These are phyloP conservation scores for Lepraria neglecta DNA, from an alignment of 495 filamentous ascomycete genomes.

Conservation along the genomic window DNA sequence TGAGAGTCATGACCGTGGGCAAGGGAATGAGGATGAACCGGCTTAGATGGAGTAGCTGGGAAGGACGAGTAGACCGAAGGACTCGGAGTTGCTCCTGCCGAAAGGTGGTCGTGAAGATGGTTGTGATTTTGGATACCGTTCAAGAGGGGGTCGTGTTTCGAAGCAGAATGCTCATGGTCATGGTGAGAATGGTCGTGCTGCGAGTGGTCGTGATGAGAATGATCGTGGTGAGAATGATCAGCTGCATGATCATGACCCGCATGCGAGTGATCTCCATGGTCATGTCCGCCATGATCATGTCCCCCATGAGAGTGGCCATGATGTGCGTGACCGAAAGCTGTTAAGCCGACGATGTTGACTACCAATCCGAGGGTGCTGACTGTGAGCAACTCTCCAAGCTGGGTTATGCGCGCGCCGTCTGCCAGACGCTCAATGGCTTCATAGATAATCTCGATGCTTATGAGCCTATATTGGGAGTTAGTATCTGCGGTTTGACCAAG, in stretches of 20 bases:
- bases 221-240: conserved; percentile 31
- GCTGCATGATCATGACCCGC: conserved; percentile 37
- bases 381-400: conserved; percentile 77
- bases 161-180: conserved; percentile 31
- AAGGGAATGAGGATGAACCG: conserved; percentile 24
- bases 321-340: conserved; percentile 71
- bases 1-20: conserved; percentile 24
- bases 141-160: conserved; percentile 24
- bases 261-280: conserved; percentile 62
- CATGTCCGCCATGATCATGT: conserved; percentile 56
- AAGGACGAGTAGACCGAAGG: conserved; percentile 24
- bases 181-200: conserved; percentile 37
- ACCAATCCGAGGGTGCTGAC: conserved; percentile 78
- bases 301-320: conserved; percentile 60
- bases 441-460: conserved; percentile 93
- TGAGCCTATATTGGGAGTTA: conserved; percentile 53
- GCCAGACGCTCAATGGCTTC: conserved; percentile 84
- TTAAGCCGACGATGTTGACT: conserved; percentile 89
- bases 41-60: conserved; percentile 27
- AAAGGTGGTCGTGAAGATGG: conserved; percentile 29
- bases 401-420: conserved; percentile 72
- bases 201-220: conserved; percentile 25
- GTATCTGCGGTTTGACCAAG: background rate
- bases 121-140: conserved; percentile 35
- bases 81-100: conserved; percentile 27